Conservation (phyloP, 441 rosid genomes). For the Erodium trifolium region DNA sequence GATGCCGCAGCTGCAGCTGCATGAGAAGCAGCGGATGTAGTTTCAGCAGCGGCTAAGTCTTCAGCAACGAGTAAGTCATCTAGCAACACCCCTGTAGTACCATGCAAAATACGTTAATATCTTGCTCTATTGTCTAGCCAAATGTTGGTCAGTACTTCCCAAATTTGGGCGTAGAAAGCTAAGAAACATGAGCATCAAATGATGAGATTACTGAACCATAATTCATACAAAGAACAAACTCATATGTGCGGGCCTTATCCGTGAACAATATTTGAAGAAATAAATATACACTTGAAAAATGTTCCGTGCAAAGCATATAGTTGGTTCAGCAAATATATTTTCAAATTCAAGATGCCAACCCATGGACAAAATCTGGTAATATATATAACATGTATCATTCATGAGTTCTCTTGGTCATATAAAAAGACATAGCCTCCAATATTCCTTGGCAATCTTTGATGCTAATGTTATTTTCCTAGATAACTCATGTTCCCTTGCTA, state of each 20-base stretch:
- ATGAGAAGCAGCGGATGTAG: conserved; percentile 81
- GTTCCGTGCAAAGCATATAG: background rate
- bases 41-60: conserved; percentile 89
- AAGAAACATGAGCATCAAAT: background rate
- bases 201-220: background rate
- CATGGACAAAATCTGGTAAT: background rate
- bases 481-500: background rate
- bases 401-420: background rate
- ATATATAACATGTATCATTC: background rate
- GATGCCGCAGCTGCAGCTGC: conserved; percentile 81
- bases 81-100: conserved; percentile 70
- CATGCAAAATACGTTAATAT: conserved; percentile 15
- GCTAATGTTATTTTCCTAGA: background rate
- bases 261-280: conserved; percentile 1
- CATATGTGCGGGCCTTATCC: background rate
- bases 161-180: background rate
- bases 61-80: conserved; percentile 95
- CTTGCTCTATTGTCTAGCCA: background rate
- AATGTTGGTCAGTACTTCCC: background rate
- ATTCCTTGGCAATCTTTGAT: background rate
- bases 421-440: background rate
- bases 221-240: background rate
- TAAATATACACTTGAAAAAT: background rate
- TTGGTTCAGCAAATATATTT: background rate
- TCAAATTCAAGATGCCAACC: background rate